A percentile compares a stretch with the other conserved stretches of the same genome.
Evolutionary conservation across 2,329 filamentous ascomycete genomes (phyloP).

Genomic region (Aureobasidium pullulans): DNA sequence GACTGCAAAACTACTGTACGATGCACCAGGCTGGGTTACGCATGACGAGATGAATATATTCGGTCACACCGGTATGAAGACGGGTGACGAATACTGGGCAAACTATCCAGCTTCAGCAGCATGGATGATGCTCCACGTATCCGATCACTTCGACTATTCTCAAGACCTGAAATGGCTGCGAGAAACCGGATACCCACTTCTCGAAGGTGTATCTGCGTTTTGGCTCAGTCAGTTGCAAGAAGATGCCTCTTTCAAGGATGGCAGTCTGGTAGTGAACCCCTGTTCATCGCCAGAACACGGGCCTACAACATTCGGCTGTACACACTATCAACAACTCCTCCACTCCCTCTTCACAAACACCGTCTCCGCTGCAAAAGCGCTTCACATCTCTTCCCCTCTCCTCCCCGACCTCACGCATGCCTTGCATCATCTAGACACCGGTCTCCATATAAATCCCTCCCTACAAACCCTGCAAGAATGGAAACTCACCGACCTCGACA

Average conservation of each 20-base stretch:
- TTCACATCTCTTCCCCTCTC: constrained; percentile 27
- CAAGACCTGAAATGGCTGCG: constrained; percentile 40
- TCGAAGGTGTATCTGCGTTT: constrained; percentile 49
- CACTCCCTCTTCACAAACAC: constrained; percentile 31
- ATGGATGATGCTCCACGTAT: constrained; percentile 56
- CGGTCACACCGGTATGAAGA: constrained; percentile 48
- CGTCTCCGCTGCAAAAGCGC: constrained; percentile 19
- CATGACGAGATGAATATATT: constrained; percentile 55
- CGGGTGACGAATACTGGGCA: constrained; percentile 34
- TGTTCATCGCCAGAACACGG: constrained; percentile 55
- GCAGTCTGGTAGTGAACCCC: constrained; percentile 48
- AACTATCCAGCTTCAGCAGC: constrained; percentile 43
- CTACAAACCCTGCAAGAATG: constrained; percentile 42
- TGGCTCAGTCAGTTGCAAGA: constrained; percentile 48
- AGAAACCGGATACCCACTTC: constrained; percentile 43
- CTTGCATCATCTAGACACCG: constrained; percentile 43
- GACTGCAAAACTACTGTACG: constrained; percentile 48
- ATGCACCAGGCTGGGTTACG: constrained; percentile 48
- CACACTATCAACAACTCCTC: constrained; percentile 48
- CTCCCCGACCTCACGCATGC: constrained; percentile 32
- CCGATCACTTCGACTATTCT: constrained; percentile 50
- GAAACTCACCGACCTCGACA: constrained; percentile 39
- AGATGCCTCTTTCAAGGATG: constrained; percentile 45
- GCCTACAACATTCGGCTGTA: constrained; percentile 43
- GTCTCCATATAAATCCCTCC: constrained; percentile 40